A percentile compares a stretch with the other conserved stretches of the same genome.
Conservation (phyloP, 1,284 basidiomycete species). For the Rhodotorula sp. region DNA sequence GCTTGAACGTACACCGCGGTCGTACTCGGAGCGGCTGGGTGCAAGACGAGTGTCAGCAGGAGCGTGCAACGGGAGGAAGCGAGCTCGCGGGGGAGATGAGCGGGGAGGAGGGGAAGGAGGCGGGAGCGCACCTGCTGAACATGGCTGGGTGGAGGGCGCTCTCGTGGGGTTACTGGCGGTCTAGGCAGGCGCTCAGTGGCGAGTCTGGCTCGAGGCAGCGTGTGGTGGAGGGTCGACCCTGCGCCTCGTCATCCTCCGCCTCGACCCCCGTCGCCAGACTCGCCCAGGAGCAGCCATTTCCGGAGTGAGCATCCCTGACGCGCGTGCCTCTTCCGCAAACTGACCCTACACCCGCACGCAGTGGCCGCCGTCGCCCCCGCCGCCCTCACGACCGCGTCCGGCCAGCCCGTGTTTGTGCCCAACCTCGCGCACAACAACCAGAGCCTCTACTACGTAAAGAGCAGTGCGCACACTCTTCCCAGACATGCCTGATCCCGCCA, state of each 20-base stretch:
- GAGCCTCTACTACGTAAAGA: constrained; percentile 35
- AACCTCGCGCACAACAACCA: constrained; percentile 27
- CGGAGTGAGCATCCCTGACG: not conserved
- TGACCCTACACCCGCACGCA: not conserved
- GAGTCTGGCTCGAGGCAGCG: not conserved
- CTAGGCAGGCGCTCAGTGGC: not conserved
- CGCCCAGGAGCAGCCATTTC: not conserved
- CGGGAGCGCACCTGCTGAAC: constrained; percentile 37
- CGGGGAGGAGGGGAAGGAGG: not conserved
- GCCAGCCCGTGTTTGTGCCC: constrained; percentile 18
- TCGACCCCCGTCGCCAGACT: not conserved
- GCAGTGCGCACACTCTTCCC: constrained; percentile 13
- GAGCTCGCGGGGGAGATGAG: not conserved
- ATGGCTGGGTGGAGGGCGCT: constrained; percentile 8
- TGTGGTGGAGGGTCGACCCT: not conserved
- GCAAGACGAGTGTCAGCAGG: not conserved
- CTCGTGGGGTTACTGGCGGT: not conserved
- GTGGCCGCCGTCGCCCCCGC: constrained; percentile 8
- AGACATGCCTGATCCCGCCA: constrained; percentile 56
- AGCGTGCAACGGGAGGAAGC: not conserved
- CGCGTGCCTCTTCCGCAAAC: not conserved
- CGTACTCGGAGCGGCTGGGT: constrained; percentile 40
- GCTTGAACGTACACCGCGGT: constrained; percentile 29
- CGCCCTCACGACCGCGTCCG: not conserved
- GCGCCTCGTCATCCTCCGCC: not conserved